These are phyloP conservation scores for Colletotrichum acutatum DNA, from an alignment of 2,329 filamentous ascomycete species.

Conservation along the genomic window DNA sequence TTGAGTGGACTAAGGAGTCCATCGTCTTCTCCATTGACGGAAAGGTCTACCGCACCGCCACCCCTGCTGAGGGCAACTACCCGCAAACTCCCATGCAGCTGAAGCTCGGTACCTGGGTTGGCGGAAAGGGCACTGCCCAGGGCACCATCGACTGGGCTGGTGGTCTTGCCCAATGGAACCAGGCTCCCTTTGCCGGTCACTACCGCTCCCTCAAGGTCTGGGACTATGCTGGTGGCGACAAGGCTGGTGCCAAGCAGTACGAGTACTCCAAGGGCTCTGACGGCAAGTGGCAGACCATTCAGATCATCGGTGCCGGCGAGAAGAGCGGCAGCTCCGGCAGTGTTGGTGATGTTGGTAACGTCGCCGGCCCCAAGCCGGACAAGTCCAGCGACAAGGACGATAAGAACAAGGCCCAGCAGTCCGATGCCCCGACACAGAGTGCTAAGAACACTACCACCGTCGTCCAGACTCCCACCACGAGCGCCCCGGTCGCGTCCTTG, in stretches of 20 bases:
- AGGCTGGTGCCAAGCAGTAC: constrained; percentile 40
- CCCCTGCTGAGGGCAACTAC: constrained; percentile 64
- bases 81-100: constrained; percentile 78
- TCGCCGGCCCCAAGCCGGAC: background rate
- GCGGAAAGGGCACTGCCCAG: constrained; percentile 56
- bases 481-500: background rate
- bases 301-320: constrained; percentile 43
- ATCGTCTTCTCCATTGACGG: constrained; percentile 71
- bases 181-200: constrained; percentile 41
- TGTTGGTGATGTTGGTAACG: background rate
- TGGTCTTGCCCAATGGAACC: constrained; percentile 54
- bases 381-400: constrained; percentile 38
- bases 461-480: background rate
- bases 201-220: constrained; percentile 42
- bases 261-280: constrained; percentile 41
- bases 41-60: constrained; percentile 56
- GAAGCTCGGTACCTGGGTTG: constrained; percentile 70
- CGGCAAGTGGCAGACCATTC: constrained; percentile 43
- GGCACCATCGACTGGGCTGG: constrained; percentile 77
- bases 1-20: constrained; percentile 72
- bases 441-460: background rate
- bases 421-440: background rate
- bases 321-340: constrained; percentile 16
- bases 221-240: constrained; percentile 45
- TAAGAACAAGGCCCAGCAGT: constrained; percentile 6